Evolutionary conservation across 805 yeast genomes (phyloP).

Genomic region (Yamadazyma nakazawae): DNA sequence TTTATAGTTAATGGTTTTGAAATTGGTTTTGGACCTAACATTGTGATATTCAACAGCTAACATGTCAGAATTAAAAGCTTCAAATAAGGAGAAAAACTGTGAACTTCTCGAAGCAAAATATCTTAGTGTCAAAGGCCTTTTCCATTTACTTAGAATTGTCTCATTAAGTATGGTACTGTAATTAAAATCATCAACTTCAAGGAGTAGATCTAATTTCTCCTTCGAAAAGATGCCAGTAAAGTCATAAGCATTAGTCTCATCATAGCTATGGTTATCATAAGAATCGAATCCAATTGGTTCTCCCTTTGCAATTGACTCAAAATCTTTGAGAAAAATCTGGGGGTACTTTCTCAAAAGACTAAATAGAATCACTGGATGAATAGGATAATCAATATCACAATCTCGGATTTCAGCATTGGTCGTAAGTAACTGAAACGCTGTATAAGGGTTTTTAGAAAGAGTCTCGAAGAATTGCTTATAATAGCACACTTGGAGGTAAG

Average conservation of each 20-base stretch:
- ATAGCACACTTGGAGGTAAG: conserved; percentile 59
- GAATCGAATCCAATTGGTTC: conserved; percentile 36
- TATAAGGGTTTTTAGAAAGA: conserved; percentile 20
- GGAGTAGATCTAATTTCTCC: conserved; percentile 10
- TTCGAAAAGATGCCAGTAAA: conserved; percentile 4
- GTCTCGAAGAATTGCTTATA: conserved; percentile 50
- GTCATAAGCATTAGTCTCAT: conserved; percentile 6
- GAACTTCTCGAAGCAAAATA: conserved; percentile 55
- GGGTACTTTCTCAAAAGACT: conserved; percentile 36
- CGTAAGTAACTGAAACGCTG: conserved; percentile 41
- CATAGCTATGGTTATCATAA: conserved; percentile 27
- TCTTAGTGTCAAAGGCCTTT: conserved; percentile 50
- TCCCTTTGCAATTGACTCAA: conserved; percentile 45
- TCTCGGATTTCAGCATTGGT: conserved; percentile 48
- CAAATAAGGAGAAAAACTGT: conserved; percentile 40
- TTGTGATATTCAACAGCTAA: conserved; percentile 54
- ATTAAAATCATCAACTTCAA: conserved; percentile 18
- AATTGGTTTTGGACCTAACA: conserved; percentile 28
- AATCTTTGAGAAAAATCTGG: conserved; percentile 39
- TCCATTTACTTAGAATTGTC: conserved; percentile 45
- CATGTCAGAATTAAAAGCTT: conserved; percentile 33
- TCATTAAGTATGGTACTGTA: conserved; percentile 17
- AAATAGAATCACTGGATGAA: conserved; percentile 40
- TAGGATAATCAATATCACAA: conserved; percentile 46
- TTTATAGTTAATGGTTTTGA: conserved; percentile 37